Evolutionary conservation across 768 basidiomycete genomes (phyloP).

Genomic region (Trametes punicea): DNA sequence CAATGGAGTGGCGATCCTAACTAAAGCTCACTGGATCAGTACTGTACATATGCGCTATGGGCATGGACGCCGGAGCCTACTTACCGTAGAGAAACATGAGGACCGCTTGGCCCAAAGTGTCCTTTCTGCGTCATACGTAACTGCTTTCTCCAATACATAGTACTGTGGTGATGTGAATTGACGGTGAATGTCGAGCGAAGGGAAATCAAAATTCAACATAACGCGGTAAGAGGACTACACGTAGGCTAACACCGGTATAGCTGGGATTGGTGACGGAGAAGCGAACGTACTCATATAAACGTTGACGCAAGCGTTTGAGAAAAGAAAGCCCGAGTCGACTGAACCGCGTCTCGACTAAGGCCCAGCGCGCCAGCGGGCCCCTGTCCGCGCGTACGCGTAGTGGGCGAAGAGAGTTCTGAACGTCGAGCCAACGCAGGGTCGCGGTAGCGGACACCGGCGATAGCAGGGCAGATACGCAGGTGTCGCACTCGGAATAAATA

Average conservation of each 20-base stretch:
- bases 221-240: neutral
- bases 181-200: neutral
- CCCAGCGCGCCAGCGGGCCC: slow-evolving; percentile 4
- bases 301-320: neutral
- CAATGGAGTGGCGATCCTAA: too few relatives aligned
- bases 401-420: neutral
- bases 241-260: neutral
- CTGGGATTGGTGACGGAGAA: neutral
- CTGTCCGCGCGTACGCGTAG: slow-evolving; percentile 3
- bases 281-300: neutral
- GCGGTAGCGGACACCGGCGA: neutral
- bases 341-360: neutral
- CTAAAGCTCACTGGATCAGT: too few relatives aligned
- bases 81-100: too few relatives aligned
- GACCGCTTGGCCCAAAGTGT: too few relatives aligned
- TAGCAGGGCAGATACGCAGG: slow-evolving; percentile 1
- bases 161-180: neutral
- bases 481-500: slow-evolving; percentile 9
- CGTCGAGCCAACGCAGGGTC: neutral
- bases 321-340: neutral
- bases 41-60: too few relatives aligned
- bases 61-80: too few relatives aligned
- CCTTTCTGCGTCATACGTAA: too few relatives aligned
- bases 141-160: too few relatives aligned
- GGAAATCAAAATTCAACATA: neutral